Conservation (phyloP, 2,329 filamentous ascomycete genomes). For the Colletotrichum sp. region DNA sequence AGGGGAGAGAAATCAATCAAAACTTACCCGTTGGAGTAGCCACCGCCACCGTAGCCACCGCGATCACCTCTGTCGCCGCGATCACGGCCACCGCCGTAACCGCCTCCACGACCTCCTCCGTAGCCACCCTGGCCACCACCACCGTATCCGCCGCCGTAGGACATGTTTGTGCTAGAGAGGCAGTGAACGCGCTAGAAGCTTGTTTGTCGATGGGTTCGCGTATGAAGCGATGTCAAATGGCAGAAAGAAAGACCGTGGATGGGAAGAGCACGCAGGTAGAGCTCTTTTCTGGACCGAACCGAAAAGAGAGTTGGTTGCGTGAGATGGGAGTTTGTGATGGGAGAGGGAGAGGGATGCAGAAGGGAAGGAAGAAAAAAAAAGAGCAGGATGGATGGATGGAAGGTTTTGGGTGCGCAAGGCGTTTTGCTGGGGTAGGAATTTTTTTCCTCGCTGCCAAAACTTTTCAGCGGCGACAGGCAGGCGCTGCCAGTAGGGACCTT, state of each 20-base stretch:
- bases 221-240: constrained; percentile 8
- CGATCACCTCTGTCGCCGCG: constrained; percentile 31
- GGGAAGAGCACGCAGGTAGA: not conserved
- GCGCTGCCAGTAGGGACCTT: constrained; percentile 2
- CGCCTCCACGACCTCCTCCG: constrained; percentile 28
- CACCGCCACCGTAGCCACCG: constrained; percentile 34
- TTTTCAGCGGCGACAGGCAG: constrained; percentile 14
- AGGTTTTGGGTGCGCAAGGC: constrained; percentile 15
- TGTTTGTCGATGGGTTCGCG: not conserved
- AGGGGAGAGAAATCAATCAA: constrained; percentile 31
- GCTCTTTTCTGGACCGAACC: constrained; percentile 13
- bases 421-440: constrained; percentile 17
- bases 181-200: not conserved
- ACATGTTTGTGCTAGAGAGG: constrained; percentile 41
- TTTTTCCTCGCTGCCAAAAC: constrained; percentile 17
- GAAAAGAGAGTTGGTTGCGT: constrained; percentile 15
- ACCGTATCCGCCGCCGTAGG: constrained; percentile 47
- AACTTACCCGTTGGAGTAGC: constrained; percentile 48
- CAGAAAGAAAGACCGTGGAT: constrained; percentile 8
- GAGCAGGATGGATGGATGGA: constrained; percentile 7
- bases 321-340: constrained; percentile 15
- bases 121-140: constrained; percentile 31
- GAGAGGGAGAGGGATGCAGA: constrained; percentile 18
- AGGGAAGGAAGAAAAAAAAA: not conserved
- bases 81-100: constrained; percentile 33